Evolutionary conservation across 1,284 basidiomycete genomes (phyloP), one percentile per base, ranked within the genome.

Genomic region (Boletellus sp.): DNA sequence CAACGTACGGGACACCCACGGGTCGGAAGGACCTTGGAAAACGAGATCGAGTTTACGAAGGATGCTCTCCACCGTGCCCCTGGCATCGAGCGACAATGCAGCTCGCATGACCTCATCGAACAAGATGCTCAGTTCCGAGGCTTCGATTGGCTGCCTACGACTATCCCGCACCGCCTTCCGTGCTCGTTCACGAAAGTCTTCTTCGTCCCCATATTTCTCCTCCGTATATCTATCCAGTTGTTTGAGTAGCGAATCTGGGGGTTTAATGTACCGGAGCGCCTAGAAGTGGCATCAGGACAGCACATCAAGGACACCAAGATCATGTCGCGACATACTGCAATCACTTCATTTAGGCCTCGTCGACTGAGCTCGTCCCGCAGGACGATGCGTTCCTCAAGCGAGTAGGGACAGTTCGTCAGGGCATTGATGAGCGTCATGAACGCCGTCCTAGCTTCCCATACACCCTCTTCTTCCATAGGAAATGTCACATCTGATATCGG

Each of bases 201-300:
- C 85, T 65, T 91, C 86, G 66, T 96, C 93, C 58, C 93, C 91
- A 46, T 88, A 89, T 60, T 91, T 90, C 66, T 94, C 92, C 58
- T 96, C 91, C 0, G 81, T 79, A 60, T 93, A 95, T 16, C 91
- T 79, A 56, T 89, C 82, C 7, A 94, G 73, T 61, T 95, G 92
- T 0, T 79, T 86, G 16, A 86, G 64, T 28, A 94, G 71, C 1
- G 70, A 69, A 41, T 93, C 90, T 12, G 91, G 89, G 1, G 91
- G 89, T 59, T 82, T 80, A 40, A 86, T 74, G 60, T 91, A 91
- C 56, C 85, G 79, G 6, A 94, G 71, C 2, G 82, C 79, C 89
- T 93, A 56, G 16, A 50, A 37, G 7, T 8, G 16, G 45, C 13
- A 26, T 42, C 43, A 48, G 39, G 18, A 48, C 12, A 41, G 5